phyloP scores from a whole-genome alignment of 345 rosid species.

The Eutrema japonicum region DNA sequence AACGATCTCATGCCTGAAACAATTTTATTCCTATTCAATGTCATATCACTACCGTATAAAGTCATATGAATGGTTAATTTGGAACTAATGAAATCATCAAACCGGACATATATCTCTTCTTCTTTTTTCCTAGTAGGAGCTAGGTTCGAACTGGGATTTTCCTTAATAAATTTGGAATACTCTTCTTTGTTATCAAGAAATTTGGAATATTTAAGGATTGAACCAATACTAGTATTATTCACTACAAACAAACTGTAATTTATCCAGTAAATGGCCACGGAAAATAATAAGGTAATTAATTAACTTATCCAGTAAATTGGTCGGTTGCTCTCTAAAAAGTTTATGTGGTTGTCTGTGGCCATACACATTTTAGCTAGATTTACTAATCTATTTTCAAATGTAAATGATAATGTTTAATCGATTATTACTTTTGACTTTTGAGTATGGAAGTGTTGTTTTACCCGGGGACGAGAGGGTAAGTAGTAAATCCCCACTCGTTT shows the following conservation, averaged over 20 bases:
- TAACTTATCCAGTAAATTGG: too few relatives aligned
- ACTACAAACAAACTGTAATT: background rate
- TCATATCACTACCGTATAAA: background rate
- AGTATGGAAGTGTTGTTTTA: conserved; percentile 26
- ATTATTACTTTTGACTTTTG: background rate
- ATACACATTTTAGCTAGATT: background rate
- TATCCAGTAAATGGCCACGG: too few relatives aligned
- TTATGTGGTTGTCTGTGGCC: too few relatives aligned
- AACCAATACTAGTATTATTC: background rate
- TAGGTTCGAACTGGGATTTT: background rate
- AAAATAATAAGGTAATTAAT: too few relatives aligned
- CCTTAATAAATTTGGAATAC: background rate
- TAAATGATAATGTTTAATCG: background rate
- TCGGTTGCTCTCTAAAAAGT: too few relatives aligned
- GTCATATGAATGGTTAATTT: too few relatives aligned
- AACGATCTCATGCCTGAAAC: conserved; percentile 61
- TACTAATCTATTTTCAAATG: background rate
- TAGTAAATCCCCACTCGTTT: conserved; percentile 53
- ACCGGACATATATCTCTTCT: background rate
- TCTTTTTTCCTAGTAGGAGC: background rate
- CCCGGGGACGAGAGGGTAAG: conserved; percentile 65
- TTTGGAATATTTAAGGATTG: background rate
- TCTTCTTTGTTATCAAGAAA: background rate
- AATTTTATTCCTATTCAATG: background rate
- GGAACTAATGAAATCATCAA: too few relatives aligned